Evolutionary conservation across 768 basidiomycete species (phyloP).

Genomic region (Lactarius hengduanensis): DNA sequence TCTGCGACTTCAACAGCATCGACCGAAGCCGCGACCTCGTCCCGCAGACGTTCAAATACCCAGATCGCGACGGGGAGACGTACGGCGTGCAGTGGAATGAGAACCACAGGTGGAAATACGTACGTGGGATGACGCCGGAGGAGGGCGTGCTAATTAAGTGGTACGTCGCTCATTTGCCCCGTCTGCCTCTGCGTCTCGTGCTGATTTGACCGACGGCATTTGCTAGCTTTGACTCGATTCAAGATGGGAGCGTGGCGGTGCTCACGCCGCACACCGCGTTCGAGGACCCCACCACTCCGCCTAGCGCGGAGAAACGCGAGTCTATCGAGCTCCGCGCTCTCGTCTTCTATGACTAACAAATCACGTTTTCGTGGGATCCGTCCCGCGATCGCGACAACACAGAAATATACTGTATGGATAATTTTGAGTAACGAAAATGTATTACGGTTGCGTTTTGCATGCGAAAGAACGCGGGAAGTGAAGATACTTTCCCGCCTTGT

Average conservation of each 20-base stretch:
- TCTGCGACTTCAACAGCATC: slow-evolving; percentile 48
- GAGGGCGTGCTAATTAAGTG: slow-evolving; percentile 51
- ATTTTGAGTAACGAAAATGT: too few relatives aligned
- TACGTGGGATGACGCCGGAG: slow-evolving; percentile 44
- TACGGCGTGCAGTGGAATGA: slow-evolving; percentile 41
- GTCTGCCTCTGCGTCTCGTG: neutral
- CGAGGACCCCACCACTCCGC: slow-evolving; percentile 51
- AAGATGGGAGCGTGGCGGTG: slow-evolving; percentile 46
- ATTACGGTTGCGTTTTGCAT: too few relatives aligned
- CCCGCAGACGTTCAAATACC: slow-evolving; percentile 41
- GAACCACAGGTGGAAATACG: slow-evolving; percentile 46
- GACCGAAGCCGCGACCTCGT: slow-evolving; percentile 41
- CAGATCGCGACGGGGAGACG: slow-evolving; percentile 46
- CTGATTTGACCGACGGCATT: slow-evolving; percentile 2
- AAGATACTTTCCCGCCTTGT: too few relatives aligned
- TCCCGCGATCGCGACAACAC: neutral
- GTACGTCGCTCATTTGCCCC: slow-evolving; percentile 31
- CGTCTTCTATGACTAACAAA: slow-evolving; percentile 54
- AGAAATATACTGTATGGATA: too few relatives aligned
- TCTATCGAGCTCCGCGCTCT: slow-evolving; percentile 63
- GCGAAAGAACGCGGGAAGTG: too few relatives aligned
- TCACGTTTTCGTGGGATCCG: neutral
- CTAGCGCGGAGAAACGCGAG: slow-evolving; percentile 49
- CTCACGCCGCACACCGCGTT: slow-evolving; percentile 68
- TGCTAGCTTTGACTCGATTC: slow-evolving; percentile 37